These are phyloP conservation scores for Jaminaea rosea DNA, from an alignment of 1,284 basidiomycete species.

Conservation along the genomic window DNA sequence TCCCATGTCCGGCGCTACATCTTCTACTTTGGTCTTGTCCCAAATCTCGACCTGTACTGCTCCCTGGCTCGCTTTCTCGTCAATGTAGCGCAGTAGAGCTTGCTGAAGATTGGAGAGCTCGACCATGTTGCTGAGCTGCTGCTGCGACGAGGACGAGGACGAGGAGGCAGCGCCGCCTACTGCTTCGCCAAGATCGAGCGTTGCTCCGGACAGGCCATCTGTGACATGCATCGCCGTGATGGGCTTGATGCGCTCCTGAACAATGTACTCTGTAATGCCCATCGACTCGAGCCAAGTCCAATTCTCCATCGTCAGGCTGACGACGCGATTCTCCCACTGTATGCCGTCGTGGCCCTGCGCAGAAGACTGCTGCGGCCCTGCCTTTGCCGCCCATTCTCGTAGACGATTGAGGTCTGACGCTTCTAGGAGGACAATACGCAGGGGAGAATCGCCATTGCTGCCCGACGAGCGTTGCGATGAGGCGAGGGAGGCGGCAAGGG, in stretches of 20 bases:
- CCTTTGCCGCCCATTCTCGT: conserved; percentile 18
- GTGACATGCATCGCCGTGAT: conserved; percentile 41
- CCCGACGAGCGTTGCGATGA: background rate
- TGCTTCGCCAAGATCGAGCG: conserved; percentile 35
- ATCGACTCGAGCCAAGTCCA: conserved; percentile 28
- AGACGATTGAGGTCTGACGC: conserved; percentile 24
- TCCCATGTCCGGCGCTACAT: conserved; percentile 55
- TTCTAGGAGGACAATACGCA: conserved; percentile 31
- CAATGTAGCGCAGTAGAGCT: conserved; percentile 33
- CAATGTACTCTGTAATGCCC: conserved; percentile 29
- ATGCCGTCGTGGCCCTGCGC: conserved; percentile 5
- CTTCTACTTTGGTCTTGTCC: conserved; percentile 60
- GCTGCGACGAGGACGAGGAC: background rate
- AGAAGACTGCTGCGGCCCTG: too few species aligned
- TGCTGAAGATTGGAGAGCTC: conserved; percentile 43
- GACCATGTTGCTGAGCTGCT: conserved; percentile 36
- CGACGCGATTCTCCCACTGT: conserved; percentile 43
- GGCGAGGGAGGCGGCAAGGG: conserved; percentile 16
- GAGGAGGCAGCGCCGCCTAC: too few species aligned
- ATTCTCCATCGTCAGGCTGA: conserved; percentile 40
- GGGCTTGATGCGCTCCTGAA: conserved; percentile 21
- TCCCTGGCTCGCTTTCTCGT: conserved; percentile 31
- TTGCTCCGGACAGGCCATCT: conserved; percentile 40
- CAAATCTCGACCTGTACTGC: conserved; percentile 54
- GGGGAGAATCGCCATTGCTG: conserved; percentile 10